phyloP scores from a whole-genome alignment of 2,329 filamentous ascomycete species.

The Davidsoniella neocaledoniae region DNA sequence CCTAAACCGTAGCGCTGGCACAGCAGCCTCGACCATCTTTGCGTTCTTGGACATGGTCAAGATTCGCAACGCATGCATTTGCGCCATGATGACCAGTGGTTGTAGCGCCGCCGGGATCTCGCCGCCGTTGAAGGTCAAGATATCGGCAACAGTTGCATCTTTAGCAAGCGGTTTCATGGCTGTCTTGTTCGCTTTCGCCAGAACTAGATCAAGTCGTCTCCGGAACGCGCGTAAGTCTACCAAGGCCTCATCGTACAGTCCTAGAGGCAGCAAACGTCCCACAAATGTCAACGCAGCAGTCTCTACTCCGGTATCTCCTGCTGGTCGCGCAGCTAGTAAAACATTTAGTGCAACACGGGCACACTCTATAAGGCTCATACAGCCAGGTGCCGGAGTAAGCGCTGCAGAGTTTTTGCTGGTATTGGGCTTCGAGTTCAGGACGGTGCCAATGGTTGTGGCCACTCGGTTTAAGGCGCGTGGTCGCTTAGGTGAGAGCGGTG shows the following conservation, averaged over 20 bases:
- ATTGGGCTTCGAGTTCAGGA: constrained; percentile 19
- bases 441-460: constrained; percentile 30
- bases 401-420: constrained; percentile 16
- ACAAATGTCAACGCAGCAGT: constrained; percentile 55
- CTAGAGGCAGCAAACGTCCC: constrained; percentile 46
- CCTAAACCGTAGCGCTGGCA: constrained; percentile 37
- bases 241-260: constrained; percentile 48
- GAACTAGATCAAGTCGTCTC: constrained; percentile 34
- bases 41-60: constrained; percentile 44
- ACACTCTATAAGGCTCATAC: constrained; percentile 49
- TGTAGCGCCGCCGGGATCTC: constrained; percentile 28
- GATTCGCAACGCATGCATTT: constrained; percentile 48
- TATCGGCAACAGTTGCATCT: constrained; percentile 23
- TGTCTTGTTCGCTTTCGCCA: constrained; percentile 13
- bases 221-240: constrained; percentile 55
- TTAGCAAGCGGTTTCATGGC: constrained; percentile 20
- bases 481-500: constrained; percentile 40
- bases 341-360: constrained; percentile 49
- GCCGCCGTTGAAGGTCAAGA: constrained; percentile 43
- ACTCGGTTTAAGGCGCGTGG: constrained; percentile 44
- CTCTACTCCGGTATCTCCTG: constrained; percentile 46
- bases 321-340: constrained; percentile 22
- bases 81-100: constrained; percentile 41
- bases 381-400: constrained; percentile 23
- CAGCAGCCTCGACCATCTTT: constrained; percentile 36